Evolutionary conservation across 495 filamentous ascomycete genomes (phyloP), one percentile per base, ranked within the genome.

Genomic region (Astrothelium macrocarpum): DNA sequence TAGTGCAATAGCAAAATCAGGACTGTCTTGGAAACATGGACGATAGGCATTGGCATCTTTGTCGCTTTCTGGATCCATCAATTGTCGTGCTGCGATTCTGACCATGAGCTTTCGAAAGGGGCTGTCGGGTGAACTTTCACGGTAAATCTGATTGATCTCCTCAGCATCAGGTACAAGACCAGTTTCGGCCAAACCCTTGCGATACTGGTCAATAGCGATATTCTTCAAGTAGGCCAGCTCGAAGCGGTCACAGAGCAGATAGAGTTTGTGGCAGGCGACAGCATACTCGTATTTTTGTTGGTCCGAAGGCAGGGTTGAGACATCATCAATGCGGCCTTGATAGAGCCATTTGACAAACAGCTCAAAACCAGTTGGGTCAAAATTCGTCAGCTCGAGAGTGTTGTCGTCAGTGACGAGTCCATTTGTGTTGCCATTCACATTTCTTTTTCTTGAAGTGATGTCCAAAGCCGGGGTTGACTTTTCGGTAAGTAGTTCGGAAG

Each of bases 281-380:
- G 78, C 78, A 61, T 79, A 77, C 14, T 79, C 74, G 73, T 79
- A 81, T 65, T 79, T 79, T 59, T 72, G 68, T 14, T 62, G 45
- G 9, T 78, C 72, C 29, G 76, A 70, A 7, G 72, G 66, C 66
- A 78, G 65, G 29, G 71, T 66, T 25, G 73, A 71, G 20, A 76
- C 74, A 63, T 79, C 75, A 58, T 80, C 78, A 39, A 81, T 71
- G 29, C 71, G 74, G 25, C 78, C 78, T 64, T 81, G 78, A 59
- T 81, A 81, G 18, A 81, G 69, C 77, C 78, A 81, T 65, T 79
- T 80, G 16, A 81, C 76, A n/a, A 81, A 68, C 46, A 81, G 69
- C 62, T 79, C 78, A 65, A 81, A 81, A 10, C 78, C 78, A 3
- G 69, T 60, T 2, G 78, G 74, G 60, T 78, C 76, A 26, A 77